Percentiles rank a stretch among this genome's conserved stretches.
phyloP scores from a whole-genome alignment of 2,329 filamentous ascomycete genomes.

The Myriosclerotinia duriaeana region DNA sequence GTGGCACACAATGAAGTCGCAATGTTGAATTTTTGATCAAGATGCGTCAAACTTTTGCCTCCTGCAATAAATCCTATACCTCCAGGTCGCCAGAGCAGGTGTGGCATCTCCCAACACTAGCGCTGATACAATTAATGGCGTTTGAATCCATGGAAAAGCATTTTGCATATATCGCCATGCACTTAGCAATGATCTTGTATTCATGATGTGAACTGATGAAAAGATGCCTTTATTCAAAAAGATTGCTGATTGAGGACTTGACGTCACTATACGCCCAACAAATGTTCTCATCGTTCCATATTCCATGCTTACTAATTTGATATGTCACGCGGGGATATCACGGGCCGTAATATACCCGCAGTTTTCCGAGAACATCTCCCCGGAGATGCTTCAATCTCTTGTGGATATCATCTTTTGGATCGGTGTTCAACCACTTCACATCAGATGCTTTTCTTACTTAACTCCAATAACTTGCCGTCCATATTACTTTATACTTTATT shows the following conservation, averaged over 20 bases:
- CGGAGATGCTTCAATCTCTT: conserved; percentile 16
- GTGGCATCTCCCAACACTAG: conserved; percentile 67
- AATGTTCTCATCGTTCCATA: too few species aligned
- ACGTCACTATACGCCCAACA: too few species aligned
- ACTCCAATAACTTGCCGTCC: not conserved
- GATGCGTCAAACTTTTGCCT: conserved; percentile 36
- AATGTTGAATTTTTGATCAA: conserved; percentile 19
- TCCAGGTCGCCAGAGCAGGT: conserved; percentile 55
- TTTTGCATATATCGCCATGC: not conserved
- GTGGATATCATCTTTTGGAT: not conserved
- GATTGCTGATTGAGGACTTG: too few species aligned
- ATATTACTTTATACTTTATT: not conserved
- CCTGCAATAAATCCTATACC: conserved; percentile 51
- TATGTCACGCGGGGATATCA: not conserved
- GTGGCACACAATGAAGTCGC: not conserved
- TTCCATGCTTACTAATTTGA: not conserved
- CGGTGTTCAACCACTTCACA: too few species aligned
- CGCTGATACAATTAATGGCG: conserved; percentile 54
- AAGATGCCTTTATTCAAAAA: too few species aligned
- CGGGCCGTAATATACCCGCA: conserved; percentile 6
- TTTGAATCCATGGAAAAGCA: conserved; percentile 18
- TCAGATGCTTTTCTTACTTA: not conserved
- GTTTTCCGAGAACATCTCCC: conserved; percentile 1
- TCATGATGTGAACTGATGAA: not conserved
- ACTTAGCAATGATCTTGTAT: not conserved